phyloP scores from a whole-genome alignment of 2,329 filamentous ascomycete genomes.

The Aureobasidium sp. region DNA sequence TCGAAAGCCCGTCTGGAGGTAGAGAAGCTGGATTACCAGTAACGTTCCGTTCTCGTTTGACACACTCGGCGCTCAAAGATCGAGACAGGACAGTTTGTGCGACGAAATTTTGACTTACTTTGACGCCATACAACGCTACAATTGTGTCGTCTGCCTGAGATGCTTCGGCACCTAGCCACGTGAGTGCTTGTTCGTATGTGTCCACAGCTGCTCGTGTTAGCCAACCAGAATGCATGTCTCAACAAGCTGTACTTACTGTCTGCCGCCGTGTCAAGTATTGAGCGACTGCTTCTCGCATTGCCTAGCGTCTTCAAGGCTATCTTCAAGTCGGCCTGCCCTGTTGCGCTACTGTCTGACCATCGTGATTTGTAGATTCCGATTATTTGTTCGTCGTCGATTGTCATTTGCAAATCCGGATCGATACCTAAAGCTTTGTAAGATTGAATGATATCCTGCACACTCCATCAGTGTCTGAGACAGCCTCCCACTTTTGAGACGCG shows the following conservation, averaged over 20 bases:
- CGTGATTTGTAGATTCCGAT: constrained; percentile 55
- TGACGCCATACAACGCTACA: constrained; percentile 49
- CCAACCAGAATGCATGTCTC: background rate
- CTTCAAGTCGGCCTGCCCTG: constrained; percentile 44
- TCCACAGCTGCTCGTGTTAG: constrained; percentile 41
- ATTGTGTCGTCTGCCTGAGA: constrained; percentile 49
- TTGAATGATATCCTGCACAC: constrained; percentile 41
- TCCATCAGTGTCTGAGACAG: background rate
- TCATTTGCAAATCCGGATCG: constrained; percentile 34
- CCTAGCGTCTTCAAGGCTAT: constrained; percentile 55
- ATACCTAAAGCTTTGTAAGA: constrained; percentile 57
- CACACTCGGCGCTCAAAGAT: background rate
- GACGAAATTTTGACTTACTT: constrained; percentile 36
- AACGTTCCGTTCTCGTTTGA: background rate
- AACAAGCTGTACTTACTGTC: constrained; percentile 36
- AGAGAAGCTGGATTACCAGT: background rate
- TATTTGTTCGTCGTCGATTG: constrained; percentile 52
- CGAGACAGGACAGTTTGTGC: background rate
- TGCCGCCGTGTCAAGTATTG: constrained; percentile 52
- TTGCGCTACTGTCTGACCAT: constrained; percentile 6
- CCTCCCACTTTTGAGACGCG: no score
- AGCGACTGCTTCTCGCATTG: constrained; percentile 48
- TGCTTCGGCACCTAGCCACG: constrained; percentile 50
- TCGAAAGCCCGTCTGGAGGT: background rate
- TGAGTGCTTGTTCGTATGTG: constrained; percentile 57